A percentile compares a stretch with the other conserved stretches of the same genome.
Evolutionary conservation across 108 stramenopile genomes (phyloP).

Genomic region (Discostella stelligeroides): DNA sequence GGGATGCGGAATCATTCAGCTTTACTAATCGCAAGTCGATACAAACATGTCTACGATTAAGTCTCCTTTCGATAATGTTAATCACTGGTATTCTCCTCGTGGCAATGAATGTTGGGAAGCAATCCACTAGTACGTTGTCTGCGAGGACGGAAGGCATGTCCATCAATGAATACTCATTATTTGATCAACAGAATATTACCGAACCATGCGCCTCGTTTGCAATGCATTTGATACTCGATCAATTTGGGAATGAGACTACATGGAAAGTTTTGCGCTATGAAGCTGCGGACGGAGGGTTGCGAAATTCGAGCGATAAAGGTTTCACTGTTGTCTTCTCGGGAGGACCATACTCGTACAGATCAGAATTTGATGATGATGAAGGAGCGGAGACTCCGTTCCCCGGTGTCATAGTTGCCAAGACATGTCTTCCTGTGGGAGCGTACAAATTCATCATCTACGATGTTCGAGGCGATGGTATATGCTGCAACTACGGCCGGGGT

Average conservation of each 20-base stretch:
- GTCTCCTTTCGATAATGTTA: no score
- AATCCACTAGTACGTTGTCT: no score
- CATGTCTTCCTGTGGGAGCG: not conserved
- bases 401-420: no score
- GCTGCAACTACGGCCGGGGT: conserved; percentile 12
- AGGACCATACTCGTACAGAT: conserved; percentile 1
- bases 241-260: conserved; percentile 12
- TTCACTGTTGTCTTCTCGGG: not conserved
- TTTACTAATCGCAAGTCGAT: no score
- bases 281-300: not conserved
- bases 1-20: no score
- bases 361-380: not conserved
- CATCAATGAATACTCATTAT: no score
- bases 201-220: conserved; percentile 5
- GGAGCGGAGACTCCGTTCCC: no score
- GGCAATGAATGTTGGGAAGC: no score
- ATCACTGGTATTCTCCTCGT: no score
- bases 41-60: no score
- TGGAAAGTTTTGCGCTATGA: conserved; percentile 6
- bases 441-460: conserved; percentile 9
- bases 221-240: conserved; percentile 10
- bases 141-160: no score
- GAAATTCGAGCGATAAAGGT: not conserved
- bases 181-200: no score
- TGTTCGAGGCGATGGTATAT: conserved; percentile 5